Base-by-base conservation (phyloP, 306 rosid genomes). In the Sindora glabra region DNA sequence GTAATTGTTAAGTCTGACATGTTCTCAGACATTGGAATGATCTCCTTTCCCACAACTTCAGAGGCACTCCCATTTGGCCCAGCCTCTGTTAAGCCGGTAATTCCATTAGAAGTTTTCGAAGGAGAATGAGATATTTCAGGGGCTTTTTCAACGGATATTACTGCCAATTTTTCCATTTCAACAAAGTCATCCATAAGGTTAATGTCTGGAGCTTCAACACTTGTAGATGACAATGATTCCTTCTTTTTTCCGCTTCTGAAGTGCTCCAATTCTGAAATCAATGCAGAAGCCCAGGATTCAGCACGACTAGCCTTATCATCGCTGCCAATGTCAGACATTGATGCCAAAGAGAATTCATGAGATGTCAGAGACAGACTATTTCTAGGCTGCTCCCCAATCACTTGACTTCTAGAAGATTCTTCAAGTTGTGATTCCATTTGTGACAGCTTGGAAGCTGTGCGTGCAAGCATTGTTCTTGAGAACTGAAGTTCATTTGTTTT, bases 131-230 rank as follows among this genome's bases (percentile, higher is more conserved):
- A 55, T 21, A 21, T 52, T 33, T 64, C 78, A 47, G 68, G 30
- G 52, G 50, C 58, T 51, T 76, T 86, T 47, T 84, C 85, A 33
- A 71, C 81, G 57, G 86, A 78, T 42, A 72, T 90, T 30, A 90
- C 76, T 16, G 97, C 95, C 38, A 90, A 55, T 59, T 85, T 90
- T 79, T 90, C 97, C 97, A 86, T 90, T 80, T 90, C 97, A 73
- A 77, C 81, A 39, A 90, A 90, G 76, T 90, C 97, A 47, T 90
- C 97, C 95, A 90, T 84, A 62, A 90, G 87, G 53, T 73, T 79
- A 25, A 90, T 74, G 73, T 84, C 97, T n/a, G 83, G 74, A 64
- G 79, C 74, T 59, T 84, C 88, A 23, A 76, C 74, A 29, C 78
- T 67, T 76, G 33, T 76, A 76, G 78, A 64, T 13, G 83, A 48